Evolutionary conservation across 768 basidiomycete species (phyloP), one percentile per base, ranked within the genome.

Genomic region (Pisolithus sp.): DNA sequence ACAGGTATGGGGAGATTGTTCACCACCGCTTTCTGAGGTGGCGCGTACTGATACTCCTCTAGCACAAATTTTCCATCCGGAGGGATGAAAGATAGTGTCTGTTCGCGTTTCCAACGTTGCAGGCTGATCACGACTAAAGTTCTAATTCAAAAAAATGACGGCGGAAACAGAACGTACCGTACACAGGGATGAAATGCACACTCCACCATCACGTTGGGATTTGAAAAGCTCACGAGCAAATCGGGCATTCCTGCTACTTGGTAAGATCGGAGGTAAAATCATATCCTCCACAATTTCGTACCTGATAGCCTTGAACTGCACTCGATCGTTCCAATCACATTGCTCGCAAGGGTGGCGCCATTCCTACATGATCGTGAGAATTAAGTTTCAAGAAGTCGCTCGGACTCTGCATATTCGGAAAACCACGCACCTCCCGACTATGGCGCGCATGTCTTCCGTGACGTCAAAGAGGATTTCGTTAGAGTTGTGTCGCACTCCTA

Each of bases 381-480:
- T 9, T 31, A 10, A 9, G 30, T 31, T 31, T 31, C 30, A 3
- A 39, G 15, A 21, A 26, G 17, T n/a, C 21, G 30, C 2, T n/a
- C 21, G 26, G 8, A 15, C 49, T 39, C 17, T 10, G 7, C 31
- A 3, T 21, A 28, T 8, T 38, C 40, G 5, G 39, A n/a, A 37
- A 18, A 40, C 18, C 36, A 57, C 61, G 47, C 44, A 66, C 66
- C 69, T 56, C 39, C 65, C 65, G 49, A 59, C 59, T 44, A 68
- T 69, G 51, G 61, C 89, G 56, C 80, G 81, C 45, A 96, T 72
- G 47, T 86, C 81, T 67, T 98, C 95, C 0, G 80, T 75, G 53
- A 96, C 75, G 62, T 98, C 94, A 64, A 98, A 93, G 65, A 91
- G 89, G 17, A 96, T 85, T 67, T 98, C 94, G 62, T 96, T 95